Percentiles rank a stretch among this genome's conserved stretches.
Evolutionary conservation across 2,329 filamentous ascomycete species (phyloP).

Genomic region (Calonectria pseudoturangicola): DNA sequence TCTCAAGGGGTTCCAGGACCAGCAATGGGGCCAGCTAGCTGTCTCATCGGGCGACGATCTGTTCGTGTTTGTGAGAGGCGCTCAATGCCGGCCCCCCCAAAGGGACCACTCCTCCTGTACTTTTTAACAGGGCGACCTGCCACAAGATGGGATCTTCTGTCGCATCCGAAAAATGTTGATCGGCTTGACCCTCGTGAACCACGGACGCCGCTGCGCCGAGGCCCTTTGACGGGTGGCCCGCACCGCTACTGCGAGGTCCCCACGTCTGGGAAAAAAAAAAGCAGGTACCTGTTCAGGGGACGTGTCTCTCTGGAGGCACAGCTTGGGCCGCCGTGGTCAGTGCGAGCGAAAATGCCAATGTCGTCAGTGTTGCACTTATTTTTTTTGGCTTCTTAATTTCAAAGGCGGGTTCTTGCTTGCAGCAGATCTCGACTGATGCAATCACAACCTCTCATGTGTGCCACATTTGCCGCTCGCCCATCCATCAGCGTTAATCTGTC

Average conservation of each 20-base stretch:
- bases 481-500: slow-evolving; percentile 30
- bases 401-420: slow-evolving; percentile 5
- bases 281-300: slow-evolving; percentile 22
- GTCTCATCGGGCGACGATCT: slow-evolving; percentile 27
- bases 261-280: neutral
- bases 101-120: neutral
- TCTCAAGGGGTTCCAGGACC: slow-evolving; percentile 15
- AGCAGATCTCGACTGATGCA: slow-evolving; percentile 22
- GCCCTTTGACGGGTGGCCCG: neutral
- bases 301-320: slow-evolving; percentile 5
- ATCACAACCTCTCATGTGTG: slow-evolving; percentile 23
- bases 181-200: neutral
- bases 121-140: slow-evolving; percentile 15
- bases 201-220: neutral
- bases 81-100: neutral
- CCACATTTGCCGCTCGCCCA: slow-evolving; percentile 18
- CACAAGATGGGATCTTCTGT: slow-evolving; percentile 16
- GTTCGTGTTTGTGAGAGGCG: slow-evolving; percentile 20
- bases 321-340: neutral
- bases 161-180: slow-evolving; percentile 9
- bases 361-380: neutral
- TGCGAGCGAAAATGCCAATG: slow-evolving; percentile 8
- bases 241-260: slow-evolving; percentile 10
- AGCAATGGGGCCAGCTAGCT: slow-evolving; percentile 15
- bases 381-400: neutral